These are phyloP conservation scores for Candida hispaniensis DNA, from an alignment of 805 yeast genomes.

Conservation along the genomic window DNA sequence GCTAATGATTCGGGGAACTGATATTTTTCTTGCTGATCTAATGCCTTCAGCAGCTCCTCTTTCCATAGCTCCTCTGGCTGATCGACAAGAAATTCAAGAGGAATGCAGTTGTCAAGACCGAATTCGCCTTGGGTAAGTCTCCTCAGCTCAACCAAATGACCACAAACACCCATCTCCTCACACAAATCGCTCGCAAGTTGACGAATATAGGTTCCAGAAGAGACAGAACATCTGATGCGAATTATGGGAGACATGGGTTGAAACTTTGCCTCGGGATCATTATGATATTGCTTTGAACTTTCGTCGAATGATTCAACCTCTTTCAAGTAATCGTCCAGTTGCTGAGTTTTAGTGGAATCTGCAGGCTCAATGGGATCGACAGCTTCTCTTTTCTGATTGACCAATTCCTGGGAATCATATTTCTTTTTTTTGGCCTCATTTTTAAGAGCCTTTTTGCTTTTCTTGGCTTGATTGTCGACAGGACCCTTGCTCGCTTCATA, in stretches of 20 bases:
- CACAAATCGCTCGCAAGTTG: conserved; percentile 85
- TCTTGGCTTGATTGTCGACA: conserved; percentile 4
- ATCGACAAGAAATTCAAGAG: conserved; percentile 51
- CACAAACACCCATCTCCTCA: conserved; percentile 63
- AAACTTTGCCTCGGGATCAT: conserved; percentile 38
- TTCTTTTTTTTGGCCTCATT: conserved; percentile 26
- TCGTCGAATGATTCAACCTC: conserved; percentile 37
- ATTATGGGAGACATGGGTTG: conserved; percentile 33
- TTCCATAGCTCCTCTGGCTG: conserved; percentile 56
- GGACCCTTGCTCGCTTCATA: conserved; percentile 5
- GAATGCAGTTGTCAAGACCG: conserved; percentile 63
- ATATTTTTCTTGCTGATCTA: conserved; percentile 8
- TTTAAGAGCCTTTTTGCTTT: conserved; percentile 3
- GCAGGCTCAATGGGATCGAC: conserved; percentile 17
- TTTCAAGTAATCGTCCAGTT: conserved; percentile 26
- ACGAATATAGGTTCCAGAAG: conserved; percentile 92
- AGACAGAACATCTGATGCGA: conserved; percentile 66
- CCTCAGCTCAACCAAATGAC: conserved; percentile 77
- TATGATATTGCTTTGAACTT: conserved; percentile 32
- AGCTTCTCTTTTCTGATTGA: too few species aligned
- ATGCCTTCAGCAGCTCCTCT: conserved; percentile 15
- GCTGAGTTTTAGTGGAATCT: conserved; percentile 3
- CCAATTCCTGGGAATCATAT: conserved; percentile 23
- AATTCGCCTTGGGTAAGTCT: conserved; percentile 76
- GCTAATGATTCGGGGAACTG: too few species aligned